Evolutionary conservation across 495 filamentous ascomycete genomes (phyloP), one percentile per base, ranked within the genome.

Genomic region (Trichocladium antarcticum): DNA sequence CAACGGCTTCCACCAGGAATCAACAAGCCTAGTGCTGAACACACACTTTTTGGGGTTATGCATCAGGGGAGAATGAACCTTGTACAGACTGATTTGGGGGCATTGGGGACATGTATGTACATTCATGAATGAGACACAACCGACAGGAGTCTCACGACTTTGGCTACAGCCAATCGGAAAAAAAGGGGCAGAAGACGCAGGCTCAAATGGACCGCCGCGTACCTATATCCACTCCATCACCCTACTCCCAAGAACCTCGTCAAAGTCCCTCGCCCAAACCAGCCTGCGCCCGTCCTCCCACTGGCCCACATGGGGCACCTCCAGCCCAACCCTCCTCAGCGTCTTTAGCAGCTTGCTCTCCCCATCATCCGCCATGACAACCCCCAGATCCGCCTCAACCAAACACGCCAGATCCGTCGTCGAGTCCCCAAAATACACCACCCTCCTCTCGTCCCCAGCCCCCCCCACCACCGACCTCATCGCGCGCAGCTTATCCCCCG

Each of bases 351-450:
- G 37, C 47, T 56, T 62, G 36, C 64, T 65, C 6, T 57, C 50
- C 15, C 60, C 61, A 7, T 51, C 48, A 42, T 70, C 64, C 12
- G 66, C 58, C 28, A 73, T 53, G 19, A 73, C 61, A 24, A 72
- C 57, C 1, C 67, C 69, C 39, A 56, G 15, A 15, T 58, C 53
- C 1, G 63, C 64, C 19, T 39, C 53, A n/a, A 70, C 45, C 38
- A 73, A 41, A 41, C 69, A 72, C 24, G 50, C 56, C 46, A 66
- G 34, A 41, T 68, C 64, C 35, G 60, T 68, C 14, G 57, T 43
- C 37, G 61, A 63, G 42, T 65, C 63, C n/a, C 65, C 63, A 32
- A 66, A 51, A 46, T 65, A 66, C 24, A 59, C 53, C 44, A 57
- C 54, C 6, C 7, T 39, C 22, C 52, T 31, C 29, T 44, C 17